phyloP scores from a whole-genome alignment of 306 rosid genomes.

The Sechiopsis laciniata region DNA sequence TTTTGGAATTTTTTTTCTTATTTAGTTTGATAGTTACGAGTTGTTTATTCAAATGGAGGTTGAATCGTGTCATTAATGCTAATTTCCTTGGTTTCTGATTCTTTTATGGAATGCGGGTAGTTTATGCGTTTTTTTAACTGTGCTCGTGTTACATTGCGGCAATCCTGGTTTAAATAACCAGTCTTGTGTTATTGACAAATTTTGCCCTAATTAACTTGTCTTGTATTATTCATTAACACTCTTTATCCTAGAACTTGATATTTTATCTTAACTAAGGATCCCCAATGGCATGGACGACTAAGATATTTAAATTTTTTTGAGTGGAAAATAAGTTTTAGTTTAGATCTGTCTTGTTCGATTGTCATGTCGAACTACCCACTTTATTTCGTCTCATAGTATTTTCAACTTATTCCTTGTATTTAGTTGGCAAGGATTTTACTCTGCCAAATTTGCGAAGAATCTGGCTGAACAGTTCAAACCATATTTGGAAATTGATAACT shows the following conservation, averaged over 20 bases:
- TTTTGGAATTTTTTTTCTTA: neutral
- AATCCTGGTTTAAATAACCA: neutral
- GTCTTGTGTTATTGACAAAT: neutral
- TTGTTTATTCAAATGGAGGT: neutral
- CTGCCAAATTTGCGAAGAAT: neutral
- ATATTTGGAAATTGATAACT: neutral
- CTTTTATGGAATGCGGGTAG: neutral
- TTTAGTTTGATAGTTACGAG: neutral
- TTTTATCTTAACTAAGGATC: neutral
- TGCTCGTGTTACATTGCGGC: neutral
- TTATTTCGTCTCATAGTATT: neutral
- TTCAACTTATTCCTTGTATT: neutral
- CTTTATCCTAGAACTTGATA: neutral
- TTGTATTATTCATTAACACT: neutral
- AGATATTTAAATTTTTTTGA: neutral
- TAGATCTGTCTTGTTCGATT: neutral
- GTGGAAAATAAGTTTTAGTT: neutral
- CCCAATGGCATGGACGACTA: neutral
- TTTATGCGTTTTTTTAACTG: neutral
- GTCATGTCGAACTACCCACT: neutral
- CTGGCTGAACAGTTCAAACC: neutral
- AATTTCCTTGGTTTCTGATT: neutral
- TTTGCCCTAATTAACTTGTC: neutral
- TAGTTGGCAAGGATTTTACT: constrained; percentile 1
- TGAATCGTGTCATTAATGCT: neutral